Evolutionary conservation across 176 grass and related monocot species (phyloP).

Genomic region (Rhipidocladum racemiflorum): DNA sequence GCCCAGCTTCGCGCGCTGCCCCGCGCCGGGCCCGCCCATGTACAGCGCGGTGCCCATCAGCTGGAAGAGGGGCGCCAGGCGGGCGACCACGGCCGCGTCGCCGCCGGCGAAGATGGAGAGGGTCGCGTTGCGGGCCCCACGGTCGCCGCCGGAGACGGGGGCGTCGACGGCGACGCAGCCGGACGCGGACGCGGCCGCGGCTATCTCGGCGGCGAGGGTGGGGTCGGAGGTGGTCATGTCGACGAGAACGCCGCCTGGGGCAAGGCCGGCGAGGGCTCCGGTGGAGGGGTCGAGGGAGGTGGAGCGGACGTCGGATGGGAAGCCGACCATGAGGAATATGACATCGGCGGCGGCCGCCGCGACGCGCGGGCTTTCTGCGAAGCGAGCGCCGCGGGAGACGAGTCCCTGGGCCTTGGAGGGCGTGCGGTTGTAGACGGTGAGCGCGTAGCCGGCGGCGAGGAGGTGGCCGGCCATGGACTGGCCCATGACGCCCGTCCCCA

Average conservation of each 20-base stretch:
- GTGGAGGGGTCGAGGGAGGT: constrained; percentile 59
- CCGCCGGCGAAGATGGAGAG: constrained; percentile 89
- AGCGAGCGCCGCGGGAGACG: constrained; percentile 47
- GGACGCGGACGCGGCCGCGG: constrained; percentile 25
- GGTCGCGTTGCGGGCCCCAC: constrained; percentile 62
- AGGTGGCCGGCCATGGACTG: constrained; percentile 90
- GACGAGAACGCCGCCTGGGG: constrained; percentile 69
- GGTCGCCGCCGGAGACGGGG: constrained; percentile 79
- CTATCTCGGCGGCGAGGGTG: constrained; percentile 75
- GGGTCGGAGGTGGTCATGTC: constrained; percentile 96
- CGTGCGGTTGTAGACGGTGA: constrained; percentile 87
- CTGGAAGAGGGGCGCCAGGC: constrained; percentile 69
- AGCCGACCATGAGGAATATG: constrained; percentile 97
- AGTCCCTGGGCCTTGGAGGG: constrained; percentile 63
- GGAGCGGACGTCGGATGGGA: constrained; percentile 72
- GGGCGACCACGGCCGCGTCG: constrained; percentile 45
- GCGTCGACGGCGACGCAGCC: constrained; percentile 59
- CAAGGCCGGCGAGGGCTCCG: constrained; percentile 59
- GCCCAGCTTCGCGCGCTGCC: constrained; percentile 83
- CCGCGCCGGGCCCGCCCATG: constrained; percentile 81
- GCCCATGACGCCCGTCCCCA: constrained; percentile 93
- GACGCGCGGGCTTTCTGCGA: constrained; percentile 44
- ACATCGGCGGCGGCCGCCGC: constrained; percentile 61
- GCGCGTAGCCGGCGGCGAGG: constrained; percentile 67
- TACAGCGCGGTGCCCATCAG: constrained; percentile 74